phyloP scores from a whole-genome alignment of 1,139 yeast genomes.

The Kodamaea derodonti region DNA sequence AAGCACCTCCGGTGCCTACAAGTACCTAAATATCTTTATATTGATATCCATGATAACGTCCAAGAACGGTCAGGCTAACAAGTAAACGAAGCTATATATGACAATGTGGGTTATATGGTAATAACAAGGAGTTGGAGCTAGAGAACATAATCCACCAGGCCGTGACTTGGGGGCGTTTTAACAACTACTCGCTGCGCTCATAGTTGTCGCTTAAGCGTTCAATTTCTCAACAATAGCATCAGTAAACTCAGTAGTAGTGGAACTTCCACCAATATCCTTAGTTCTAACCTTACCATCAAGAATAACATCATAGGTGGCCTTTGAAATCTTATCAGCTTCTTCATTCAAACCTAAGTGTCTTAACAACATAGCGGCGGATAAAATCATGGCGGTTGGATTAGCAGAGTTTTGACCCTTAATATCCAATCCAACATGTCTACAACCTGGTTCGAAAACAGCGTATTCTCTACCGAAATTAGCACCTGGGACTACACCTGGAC shows the following conservation, averaged over 20 bases:
- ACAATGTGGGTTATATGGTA: no score
- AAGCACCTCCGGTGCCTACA: no score
- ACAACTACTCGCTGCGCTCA: no score
- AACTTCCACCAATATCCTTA: slow-evolving; percentile 82
- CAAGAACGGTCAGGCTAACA: no score
- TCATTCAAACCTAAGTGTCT: slow-evolving; percentile 89
- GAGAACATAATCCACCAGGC: no score
- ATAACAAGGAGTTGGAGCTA: no score
- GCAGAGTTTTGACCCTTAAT: slow-evolving; percentile 92
- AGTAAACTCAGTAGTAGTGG: slow-evolving; percentile 92
- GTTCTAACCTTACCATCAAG: slow-evolving; percentile 82
- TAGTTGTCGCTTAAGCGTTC: slow-evolving; percentile 23
- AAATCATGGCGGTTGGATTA: slow-evolving; percentile 97
- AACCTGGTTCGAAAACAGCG: slow-evolving; percentile 99
- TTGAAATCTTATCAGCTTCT: slow-evolving; percentile 79
- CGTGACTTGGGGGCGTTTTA: no score
- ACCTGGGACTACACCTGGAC: slow-evolving; percentile 98
- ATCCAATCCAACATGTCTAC: slow-evolving; percentile 98
- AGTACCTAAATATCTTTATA: no score
- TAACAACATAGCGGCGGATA: slow-evolving; percentile 85
- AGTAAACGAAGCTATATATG: no score
- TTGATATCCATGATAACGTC: no score
- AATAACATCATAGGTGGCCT: slow-evolving; percentile 85
- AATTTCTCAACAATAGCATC: slow-evolving; percentile 73
- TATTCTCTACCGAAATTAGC: slow-evolving; percentile 97